Base-by-base conservation (phyloP, 225 moss, liverwort and hornwort species). In the Bryoerythrophyllum caledonicum region DNA sequence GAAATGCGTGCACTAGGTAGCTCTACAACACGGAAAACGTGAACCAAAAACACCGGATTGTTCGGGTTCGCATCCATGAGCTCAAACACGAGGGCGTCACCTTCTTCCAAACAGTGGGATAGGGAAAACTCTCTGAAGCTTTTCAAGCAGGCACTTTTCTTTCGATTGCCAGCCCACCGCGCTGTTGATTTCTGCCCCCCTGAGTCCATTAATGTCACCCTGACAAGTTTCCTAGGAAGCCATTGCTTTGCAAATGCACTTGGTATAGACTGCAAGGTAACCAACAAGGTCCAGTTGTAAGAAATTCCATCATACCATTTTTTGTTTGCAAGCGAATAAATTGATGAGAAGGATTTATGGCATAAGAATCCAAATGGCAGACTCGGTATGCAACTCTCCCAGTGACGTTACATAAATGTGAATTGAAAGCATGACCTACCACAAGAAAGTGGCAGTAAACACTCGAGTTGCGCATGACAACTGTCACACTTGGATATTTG, bases 391-490 rank as follows among this genome's bases (percentile, higher is more conserved):
- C 35, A 25, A 71, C 48, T 48, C 49, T 75, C 32, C 27, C 16
- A 58, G 16, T 37, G 10, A 27, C 38, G 20, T n/a, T n/a, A n/a
- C n/a, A n/a, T n/a, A n/a, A n/a, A n/a, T n/a, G n/a, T 27, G 15
- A 75, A 32, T 60, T 60, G 74, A 65, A 69, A 63, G 65, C 54
- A 51, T 65, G 60, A 65, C 82, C 51, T 78, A 86, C 86, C 82
- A 86, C 86, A 81, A 83, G 80, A 72, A 86, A 86, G 68, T 86
- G 86, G 68, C 86, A 83, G 46, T 86, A 83, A 58, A 86, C 86
- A 61, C 83, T 80, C 53, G 86, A 86, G 74, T 86, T 86, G 67
- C 86, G 80, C 86, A 86, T 83, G 71, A 83, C 82, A 61, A 86
- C 83, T 44, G 80, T 75, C 49, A 83, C 80, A 76, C 86, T 83